phyloP scores from a whole-genome alignment of 2,329 filamentous ascomycete genomes.

The Dryadomyces sulphureus region DNA sequence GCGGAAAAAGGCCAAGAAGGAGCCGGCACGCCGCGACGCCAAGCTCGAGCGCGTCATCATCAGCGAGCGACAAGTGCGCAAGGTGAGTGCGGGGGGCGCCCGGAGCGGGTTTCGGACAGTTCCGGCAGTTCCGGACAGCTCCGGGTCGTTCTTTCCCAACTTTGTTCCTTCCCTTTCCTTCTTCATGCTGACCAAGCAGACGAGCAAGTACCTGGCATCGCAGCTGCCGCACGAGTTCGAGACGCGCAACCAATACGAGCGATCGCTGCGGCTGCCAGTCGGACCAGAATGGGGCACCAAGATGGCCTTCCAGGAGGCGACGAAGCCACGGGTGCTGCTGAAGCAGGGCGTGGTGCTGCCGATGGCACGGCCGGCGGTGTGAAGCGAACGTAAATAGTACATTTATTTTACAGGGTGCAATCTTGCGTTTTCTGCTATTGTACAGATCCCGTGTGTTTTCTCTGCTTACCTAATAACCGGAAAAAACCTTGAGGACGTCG shows the following conservation, averaged over 20 bases:
- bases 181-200: conserved; percentile 29
- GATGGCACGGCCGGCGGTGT: conserved; percentile 57
- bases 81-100: too few relatives aligned
- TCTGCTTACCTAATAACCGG: not conserved
- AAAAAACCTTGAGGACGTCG: conserved; percentile 17
- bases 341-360: conserved; percentile 85
- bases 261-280: conserved; percentile 70
- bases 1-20: conserved; percentile 49
- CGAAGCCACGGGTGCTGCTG: conserved; percentile 76
- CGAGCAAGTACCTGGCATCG: conserved; percentile 72
- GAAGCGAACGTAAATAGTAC: not conserved
- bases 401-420: too few relatives aligned
- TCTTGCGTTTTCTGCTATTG: too few relatives aligned
- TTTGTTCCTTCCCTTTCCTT: conserved; percentile 10
- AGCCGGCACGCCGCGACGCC: conserved; percentile 63
- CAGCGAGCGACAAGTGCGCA: conserved; percentile 79
- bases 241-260: conserved; percentile 76
- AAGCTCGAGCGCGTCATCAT: conserved; percentile 78
- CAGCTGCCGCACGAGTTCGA: conserved; percentile 84
- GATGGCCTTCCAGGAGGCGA: conserved; percentile 77
- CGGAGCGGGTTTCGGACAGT: too few relatives aligned
- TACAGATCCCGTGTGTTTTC: too few relatives aligned
- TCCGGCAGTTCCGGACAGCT: too few relatives aligned
- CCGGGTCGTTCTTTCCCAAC: not conserved
- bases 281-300: conserved; percentile 97